phyloP scores from a whole-genome alignment of 176 grass and related monocot species.

The Chloris gayana region DNA sequence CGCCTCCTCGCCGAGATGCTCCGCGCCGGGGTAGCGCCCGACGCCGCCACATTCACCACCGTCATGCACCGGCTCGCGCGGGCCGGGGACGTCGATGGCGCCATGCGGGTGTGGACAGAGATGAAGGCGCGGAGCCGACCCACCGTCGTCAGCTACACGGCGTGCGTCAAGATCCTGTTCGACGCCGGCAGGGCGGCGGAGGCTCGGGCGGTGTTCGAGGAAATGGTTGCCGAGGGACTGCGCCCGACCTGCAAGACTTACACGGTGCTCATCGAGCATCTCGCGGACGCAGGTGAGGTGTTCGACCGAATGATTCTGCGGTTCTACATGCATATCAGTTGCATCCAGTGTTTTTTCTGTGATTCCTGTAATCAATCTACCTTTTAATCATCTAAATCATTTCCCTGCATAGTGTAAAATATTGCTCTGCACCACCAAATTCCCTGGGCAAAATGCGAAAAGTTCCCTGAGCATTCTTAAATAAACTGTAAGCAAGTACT shows the following conservation, averaged over 20 bases:
- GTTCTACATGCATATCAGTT: neutral
- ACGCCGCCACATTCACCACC: slow-evolving; percentile 67
- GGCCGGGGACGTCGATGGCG: slow-evolving; percentile 56
- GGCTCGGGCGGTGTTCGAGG: slow-evolving; percentile 48
- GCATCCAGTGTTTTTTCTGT: neutral
- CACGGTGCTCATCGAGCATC: slow-evolving; percentile 77
- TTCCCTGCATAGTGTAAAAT: neutral
- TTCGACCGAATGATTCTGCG: slow-evolving; percentile 29
- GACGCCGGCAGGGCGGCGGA: slow-evolving; percentile 53
- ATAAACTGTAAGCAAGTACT: neutral
- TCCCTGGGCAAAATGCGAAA: neutral
- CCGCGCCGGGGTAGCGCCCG: slow-evolving; percentile 41
- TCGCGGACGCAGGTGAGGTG: slow-evolving; percentile 59
- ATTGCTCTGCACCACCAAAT: neutral
- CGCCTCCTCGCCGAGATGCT: slow-evolving; percentile 67
- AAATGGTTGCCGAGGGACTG: slow-evolving; percentile 67
- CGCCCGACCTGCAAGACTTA: slow-evolving; percentile 70
- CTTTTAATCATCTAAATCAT: slow-evolving; percentile 2
- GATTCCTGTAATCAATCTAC: neutral
- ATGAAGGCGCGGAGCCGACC: slow-evolving; percentile 54
- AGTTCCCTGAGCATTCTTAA: neutral
- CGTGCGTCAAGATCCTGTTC: slow-evolving; percentile 67
- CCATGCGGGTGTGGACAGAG: slow-evolving; percentile 66
- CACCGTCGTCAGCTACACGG: slow-evolving; percentile 73
- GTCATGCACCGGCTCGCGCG: slow-evolving; percentile 71